Percentiles rank a stretch among this genome's conserved stretches.
These are phyloP conservation scores for Clonostachys rosea DNA, from an alignment of 2,329 filamentous ascomycete genomes.

Conservation along the genomic window DNA sequence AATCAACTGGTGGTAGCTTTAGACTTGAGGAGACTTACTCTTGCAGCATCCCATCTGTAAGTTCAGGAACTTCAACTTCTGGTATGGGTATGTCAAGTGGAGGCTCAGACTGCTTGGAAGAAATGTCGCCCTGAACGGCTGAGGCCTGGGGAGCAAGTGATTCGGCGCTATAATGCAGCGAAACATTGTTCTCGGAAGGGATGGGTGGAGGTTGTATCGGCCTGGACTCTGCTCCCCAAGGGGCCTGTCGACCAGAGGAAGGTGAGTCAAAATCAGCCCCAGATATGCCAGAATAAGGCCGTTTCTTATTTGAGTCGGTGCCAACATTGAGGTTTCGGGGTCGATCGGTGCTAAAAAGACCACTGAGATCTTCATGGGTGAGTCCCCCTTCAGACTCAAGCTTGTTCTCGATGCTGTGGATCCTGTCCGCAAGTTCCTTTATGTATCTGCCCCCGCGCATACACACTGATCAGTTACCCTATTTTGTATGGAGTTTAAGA, in stretches of 20 bases:
- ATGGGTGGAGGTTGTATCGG: constrained; percentile 29
- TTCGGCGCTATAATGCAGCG: constrained; percentile 30
- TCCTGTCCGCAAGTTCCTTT: constrained; percentile 82
- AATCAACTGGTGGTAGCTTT: background rate
- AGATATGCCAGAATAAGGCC: constrained; percentile 44
- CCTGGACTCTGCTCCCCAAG: constrained; percentile 43
- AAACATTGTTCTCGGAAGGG: constrained; percentile 4
- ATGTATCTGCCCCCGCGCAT: constrained; percentile 61
- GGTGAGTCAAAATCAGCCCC: constrained; percentile 32
- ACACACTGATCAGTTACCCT: constrained; percentile 5
- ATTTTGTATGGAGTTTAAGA: background rate
- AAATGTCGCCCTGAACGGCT: constrained; percentile 27
- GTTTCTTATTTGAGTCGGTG: constrained; percentile 31
- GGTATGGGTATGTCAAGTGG: constrained; percentile 26
- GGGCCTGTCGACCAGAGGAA: constrained; percentile 31
- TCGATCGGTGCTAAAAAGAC: constrained; percentile 24
- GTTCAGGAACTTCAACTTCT: constrained; percentile 22
- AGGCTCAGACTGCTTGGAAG: constrained; percentile 23
- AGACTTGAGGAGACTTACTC: constrained; percentile 27
- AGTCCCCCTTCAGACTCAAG: constrained; percentile 49
- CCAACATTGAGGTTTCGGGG: constrained; percentile 17
- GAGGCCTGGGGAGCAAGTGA: constrained; percentile 41
- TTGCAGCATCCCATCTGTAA: constrained; percentile 39
- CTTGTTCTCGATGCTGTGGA: constrained; percentile 78
- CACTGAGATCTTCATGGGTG: constrained; percentile 41